These are phyloP conservation scores for Arachnomyces sp. DNA, from an alignment of 2,329 filamentous ascomycete species.

Conservation along the genomic window DNA sequence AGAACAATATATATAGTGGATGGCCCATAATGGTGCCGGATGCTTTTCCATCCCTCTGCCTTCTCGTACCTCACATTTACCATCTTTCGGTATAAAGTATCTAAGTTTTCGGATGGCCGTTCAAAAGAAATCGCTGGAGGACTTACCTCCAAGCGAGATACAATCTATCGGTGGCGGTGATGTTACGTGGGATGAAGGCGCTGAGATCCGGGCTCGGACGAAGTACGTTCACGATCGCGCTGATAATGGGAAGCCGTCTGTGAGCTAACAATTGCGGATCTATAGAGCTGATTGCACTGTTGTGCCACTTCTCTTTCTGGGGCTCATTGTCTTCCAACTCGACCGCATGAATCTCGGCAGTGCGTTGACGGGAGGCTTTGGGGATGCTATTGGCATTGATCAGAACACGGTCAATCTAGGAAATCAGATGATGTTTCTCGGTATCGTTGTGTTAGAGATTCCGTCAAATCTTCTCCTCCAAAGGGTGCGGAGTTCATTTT, in stretches of 20 bases:
- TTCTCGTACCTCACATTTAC: too few relatives aligned
- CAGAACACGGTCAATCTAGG: slow-evolving; percentile 46
- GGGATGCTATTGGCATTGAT: slow-evolving; percentile 34
- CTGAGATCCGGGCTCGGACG: neutral
- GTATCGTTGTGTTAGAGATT: slow-evolving; percentile 45
- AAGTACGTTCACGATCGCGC: neutral
- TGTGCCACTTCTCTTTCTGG: slow-evolving; percentile 43
- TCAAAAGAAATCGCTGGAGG: too few relatives aligned
- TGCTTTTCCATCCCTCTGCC: too few relatives aligned
- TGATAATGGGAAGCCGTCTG: too few relatives aligned
- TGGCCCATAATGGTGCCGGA: too few relatives aligned
- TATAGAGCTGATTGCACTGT: slow-evolving; percentile 43
- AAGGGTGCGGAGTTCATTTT: slow-evolving; percentile 8
- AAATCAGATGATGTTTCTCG: slow-evolving; percentile 48
- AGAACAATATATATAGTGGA: too few relatives aligned
- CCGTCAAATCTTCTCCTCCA: slow-evolving; percentile 41
- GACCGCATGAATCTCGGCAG: slow-evolving; percentile 49
- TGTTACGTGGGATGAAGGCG: neutral
- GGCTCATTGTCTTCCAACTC: slow-evolving; percentile 45
- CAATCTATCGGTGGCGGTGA: neutral
- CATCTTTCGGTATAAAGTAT: too few relatives aligned
- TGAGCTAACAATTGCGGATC: neutral
- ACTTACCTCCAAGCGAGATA: too few relatives aligned
- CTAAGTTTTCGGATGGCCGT: too few relatives aligned
- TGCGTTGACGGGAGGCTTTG: slow-evolving; percentile 44